Conservation (phyloP, 139 green algal species). For the Picochlorum sp. region DNA sequence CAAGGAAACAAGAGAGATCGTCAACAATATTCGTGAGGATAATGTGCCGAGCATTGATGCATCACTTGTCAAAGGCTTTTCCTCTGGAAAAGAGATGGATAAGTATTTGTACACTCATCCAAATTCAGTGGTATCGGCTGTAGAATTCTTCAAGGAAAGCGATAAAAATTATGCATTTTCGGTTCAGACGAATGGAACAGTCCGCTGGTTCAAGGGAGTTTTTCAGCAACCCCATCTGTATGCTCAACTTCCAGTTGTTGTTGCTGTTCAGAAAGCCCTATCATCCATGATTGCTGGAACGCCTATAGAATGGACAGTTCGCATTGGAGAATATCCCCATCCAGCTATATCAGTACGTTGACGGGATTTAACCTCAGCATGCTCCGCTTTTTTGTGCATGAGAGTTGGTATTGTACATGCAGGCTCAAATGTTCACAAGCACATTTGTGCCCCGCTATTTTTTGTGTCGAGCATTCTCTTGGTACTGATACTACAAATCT, state of each 20-base stretch:
- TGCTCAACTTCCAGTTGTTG: slow-evolving; percentile 57
- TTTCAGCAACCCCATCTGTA: slow-evolving; percentile 57
- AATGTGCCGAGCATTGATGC: slow-evolving; percentile 28
- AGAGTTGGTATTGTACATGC: not conserved
- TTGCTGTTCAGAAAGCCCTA: slow-evolving; percentile 57
- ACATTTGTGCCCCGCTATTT: slow-evolving; percentile 45
- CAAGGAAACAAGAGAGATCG: slow-evolving; percentile 16
- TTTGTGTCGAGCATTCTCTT: slow-evolving; percentile 66
- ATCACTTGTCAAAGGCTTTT: slow-evolving; percentile 15
- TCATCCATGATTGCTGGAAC: slow-evolving; percentile 15
- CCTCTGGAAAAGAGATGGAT: slow-evolving; percentile 30
- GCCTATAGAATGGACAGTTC: slow-evolving; percentile 35
- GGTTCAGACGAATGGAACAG: slow-evolving; percentile 54
- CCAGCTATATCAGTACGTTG: slow-evolving; percentile 26
- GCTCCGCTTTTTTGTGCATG: not conserved
- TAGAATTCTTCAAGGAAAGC: slow-evolving; percentile 32
- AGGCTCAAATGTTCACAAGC: slow-evolving; percentile 31
- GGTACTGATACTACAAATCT: slow-evolving; percentile 33
- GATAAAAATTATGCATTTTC: slow-evolving; percentile 31
- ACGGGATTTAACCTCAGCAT: not conserved
- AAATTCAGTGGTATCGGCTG: slow-evolving; percentile 30
- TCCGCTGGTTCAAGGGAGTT: slow-evolving; percentile 48
- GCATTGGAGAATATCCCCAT: slow-evolving; percentile 45
- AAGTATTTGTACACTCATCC: slow-evolving; percentile 46
- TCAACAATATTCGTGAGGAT: slow-evolving; percentile 9